Percentiles rank a stretch among this genome's conserved stretches.
Evolutionary conservation across 2,329 filamentous ascomycete genomes (phyloP).

Genomic region (Leptographium lundbergii): DNA sequence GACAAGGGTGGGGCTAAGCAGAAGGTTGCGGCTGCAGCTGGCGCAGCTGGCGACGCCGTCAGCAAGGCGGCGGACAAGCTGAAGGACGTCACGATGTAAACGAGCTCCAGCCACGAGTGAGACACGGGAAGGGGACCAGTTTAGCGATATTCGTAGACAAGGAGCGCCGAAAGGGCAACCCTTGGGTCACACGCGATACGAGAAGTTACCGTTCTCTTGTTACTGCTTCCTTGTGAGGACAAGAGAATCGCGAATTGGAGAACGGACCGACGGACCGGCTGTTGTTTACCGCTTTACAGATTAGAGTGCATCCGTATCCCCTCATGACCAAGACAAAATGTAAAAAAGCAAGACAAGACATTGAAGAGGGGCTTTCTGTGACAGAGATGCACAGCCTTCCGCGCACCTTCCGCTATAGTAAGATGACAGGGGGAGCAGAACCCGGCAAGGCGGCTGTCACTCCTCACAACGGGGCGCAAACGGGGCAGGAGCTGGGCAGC

Average conservation of each 20-base stretch:
- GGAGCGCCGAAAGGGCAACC: background rate
- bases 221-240: too few species aligned
- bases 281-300: background rate
- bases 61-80: conserved; percentile 16
- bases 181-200: background rate
- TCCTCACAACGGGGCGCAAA: background rate
- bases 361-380: background rate
- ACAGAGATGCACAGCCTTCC: background rate
- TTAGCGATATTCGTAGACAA: background rate
- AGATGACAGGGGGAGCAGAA: background rate
- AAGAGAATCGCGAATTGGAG: background rate
- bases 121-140: background rate
- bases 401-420: background rate
- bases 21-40: conserved; percentile 12
- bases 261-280: background rate
- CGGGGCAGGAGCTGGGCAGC: background rate
- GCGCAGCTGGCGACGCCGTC: conserved; percentile 11
- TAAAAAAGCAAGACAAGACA: background rate
- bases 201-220: background rate
- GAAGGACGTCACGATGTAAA: conserved; percentile 16
- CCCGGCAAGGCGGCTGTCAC: background rate
- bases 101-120: background rate
- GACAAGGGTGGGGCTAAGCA: conserved; percentile 12
- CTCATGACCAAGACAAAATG: background rate
- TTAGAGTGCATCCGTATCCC: background rate